phyloP scores from a whole-genome alignment of 75 land plant genomes.

The Sequoiadendron giganteum region DNA sequence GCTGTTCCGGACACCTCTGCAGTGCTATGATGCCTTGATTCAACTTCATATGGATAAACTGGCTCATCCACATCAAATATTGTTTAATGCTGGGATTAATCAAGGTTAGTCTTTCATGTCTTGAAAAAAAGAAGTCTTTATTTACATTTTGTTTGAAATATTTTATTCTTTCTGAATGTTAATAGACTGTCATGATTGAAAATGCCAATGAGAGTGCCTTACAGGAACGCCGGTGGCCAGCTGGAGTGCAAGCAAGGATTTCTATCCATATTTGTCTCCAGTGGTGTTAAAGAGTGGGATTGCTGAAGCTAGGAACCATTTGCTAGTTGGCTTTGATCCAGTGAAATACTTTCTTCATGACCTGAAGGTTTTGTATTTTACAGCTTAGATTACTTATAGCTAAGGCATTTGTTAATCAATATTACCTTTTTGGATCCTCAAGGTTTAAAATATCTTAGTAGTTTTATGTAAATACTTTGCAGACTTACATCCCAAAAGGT shows the following conservation, averaged over 20 bases:
- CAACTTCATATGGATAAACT: slow-evolving; percentile 66
- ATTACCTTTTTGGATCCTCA: background rate
- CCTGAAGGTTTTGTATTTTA: slow-evolving; percentile 48
- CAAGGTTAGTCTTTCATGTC: slow-evolving; percentile 14
- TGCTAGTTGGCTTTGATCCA: slow-evolving; percentile 87
- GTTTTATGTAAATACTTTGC: slow-evolving; percentile 9
- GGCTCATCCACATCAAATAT: slow-evolving; percentile 63
- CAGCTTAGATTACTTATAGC: slow-evolving; percentile 9
- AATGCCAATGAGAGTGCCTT: slow-evolving; percentile 5
- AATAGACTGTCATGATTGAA: background rate
- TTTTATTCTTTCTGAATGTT: background rate
- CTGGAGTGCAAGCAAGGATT: slow-evolving; percentile 47
- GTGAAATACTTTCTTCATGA: slow-evolving; percentile 61
- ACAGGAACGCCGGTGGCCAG: slow-evolving; percentile 37
- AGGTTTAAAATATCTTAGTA: background rate
- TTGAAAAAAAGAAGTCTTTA: background rate
- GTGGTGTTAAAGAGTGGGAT: slow-evolving; percentile 19
- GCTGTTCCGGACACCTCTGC: slow-evolving; percentile 77
- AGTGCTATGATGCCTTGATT: slow-evolving; percentile 75
- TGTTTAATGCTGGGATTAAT: slow-evolving; percentile 67
- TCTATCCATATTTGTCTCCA: slow-evolving; percentile 40
- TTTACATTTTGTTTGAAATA: background rate
- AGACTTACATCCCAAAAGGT: slow-evolving; percentile 56
- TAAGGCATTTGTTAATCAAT: background rate
- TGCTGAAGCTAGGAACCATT: slow-evolving; percentile 43